Conservation (phyloP, 2,329 filamentous ascomycete genomes). For the Tolypocladium album region DNA sequence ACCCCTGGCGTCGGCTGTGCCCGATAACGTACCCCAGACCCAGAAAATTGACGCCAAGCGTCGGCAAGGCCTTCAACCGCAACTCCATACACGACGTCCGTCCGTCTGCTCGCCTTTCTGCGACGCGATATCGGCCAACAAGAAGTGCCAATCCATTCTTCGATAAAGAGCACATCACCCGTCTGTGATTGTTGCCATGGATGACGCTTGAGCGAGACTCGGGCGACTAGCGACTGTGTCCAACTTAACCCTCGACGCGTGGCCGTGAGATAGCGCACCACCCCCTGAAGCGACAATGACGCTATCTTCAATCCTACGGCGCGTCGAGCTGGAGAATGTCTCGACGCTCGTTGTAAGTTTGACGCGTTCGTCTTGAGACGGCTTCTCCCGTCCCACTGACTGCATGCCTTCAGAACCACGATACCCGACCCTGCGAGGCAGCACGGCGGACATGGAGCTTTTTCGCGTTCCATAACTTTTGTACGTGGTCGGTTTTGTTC, state of each 20-base stretch:
- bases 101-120: background rate
- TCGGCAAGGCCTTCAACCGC: background rate
- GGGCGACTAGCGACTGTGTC: background rate
- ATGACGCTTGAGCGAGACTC: background rate
- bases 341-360: background rate
- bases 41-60: background rate
- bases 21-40: background rate
- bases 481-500: constrained; percentile 10
- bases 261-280: background rate
- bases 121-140: background rate
- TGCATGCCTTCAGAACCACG: constrained; percentile 28
- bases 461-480: constrained; percentile 32
- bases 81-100: background rate
- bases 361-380: background rate
- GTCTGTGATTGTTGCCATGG: background rate
- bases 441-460: constrained; percentile 30
- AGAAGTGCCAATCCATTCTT: too few species aligned
- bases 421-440: constrained; percentile 35
- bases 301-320: background rate
- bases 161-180: background rate
- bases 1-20: background rate
- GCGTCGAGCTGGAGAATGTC: background rate
- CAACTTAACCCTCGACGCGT: background rate
- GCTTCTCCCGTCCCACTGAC: background rate
- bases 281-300: background rate